phyloP scores from a whole-genome alignment of 306 rosid species.

The Sesbania bispinosa region DNA sequence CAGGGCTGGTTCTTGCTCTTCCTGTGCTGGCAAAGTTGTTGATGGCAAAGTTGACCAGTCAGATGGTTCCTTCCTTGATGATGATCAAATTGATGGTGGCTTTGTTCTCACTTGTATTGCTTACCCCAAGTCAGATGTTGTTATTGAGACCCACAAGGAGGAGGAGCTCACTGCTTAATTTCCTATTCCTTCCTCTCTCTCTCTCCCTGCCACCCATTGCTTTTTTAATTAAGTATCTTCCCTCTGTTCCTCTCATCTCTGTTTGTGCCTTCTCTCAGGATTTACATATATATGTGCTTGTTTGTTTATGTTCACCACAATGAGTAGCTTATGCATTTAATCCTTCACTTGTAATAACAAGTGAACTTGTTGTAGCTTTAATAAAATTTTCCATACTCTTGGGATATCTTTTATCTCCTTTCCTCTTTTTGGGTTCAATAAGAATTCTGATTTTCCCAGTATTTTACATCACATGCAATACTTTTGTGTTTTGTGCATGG shows the following conservation, averaged over 20 bases:
- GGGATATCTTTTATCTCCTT: background rate
- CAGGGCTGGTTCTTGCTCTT: conserved; percentile 93
- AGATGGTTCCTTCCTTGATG: conserved; percentile 78
- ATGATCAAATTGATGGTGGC: conserved; percentile 38
- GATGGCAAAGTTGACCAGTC: conserved; percentile 57
- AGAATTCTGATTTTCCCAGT: background rate
- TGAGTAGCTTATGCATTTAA: conserved; percentile 13
- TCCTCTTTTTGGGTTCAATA: too few species aligned
- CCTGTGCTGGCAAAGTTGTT: conserved; percentile 67
- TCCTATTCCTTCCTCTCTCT: too few species aligned
- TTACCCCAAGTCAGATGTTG: conserved; percentile 46
- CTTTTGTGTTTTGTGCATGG: background rate
- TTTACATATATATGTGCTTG: conserved; percentile 21
- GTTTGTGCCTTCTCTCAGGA: background rate
- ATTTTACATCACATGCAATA: background rate
- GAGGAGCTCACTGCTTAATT: conserved; percentile 56
- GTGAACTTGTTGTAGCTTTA: conserved; percentile 27
- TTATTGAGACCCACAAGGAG: conserved; percentile 85
- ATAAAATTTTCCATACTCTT: background rate
- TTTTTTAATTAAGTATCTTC: background rate
- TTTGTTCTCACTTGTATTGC: conserved; percentile 87
- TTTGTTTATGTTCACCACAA: conserved; percentile 6
- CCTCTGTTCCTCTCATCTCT: background rate
- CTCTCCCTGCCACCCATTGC: too few species aligned
- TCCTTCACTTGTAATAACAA: conserved; percentile 18